Conservation (phyloP, 106 monocot species). For the Gastrodia elata region DNA sequence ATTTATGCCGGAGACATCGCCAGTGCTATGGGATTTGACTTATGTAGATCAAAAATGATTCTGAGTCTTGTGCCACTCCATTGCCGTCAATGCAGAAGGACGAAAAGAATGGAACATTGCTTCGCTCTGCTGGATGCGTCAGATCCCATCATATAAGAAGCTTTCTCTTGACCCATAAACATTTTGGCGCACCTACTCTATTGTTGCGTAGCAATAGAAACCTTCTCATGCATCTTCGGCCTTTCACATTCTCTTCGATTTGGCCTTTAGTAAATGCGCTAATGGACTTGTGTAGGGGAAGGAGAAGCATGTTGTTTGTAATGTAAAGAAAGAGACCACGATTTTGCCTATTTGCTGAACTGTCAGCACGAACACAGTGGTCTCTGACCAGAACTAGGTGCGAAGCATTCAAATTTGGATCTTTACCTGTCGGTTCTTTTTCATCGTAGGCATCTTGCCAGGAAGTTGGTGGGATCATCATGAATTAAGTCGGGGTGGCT, state of each 20-base stretch:
- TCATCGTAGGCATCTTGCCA: neutral
- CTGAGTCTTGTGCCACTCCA: neutral
- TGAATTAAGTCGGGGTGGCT: neutral
- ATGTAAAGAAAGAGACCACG: constrained; percentile 20
- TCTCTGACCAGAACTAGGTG: neutral
- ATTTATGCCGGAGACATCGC: no score
- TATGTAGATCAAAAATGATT: no score
- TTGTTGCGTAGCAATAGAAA: no score
- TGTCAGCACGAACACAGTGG: neutral
- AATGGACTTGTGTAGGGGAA: constrained; percentile 13
- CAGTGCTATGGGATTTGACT: no score
- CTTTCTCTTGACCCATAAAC: neutral
- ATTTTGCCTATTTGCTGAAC: constrained; percentile 11
- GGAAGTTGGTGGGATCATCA: neutral
- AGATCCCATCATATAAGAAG: neutral
- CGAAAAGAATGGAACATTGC: neutral
- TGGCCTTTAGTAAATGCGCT: constrained; percentile 11
- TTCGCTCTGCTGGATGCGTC: neutral
- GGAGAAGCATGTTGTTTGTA: constrained; percentile 16
- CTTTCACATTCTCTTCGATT: neutral
- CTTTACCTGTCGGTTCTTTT: no score
- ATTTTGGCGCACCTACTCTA: neutral
- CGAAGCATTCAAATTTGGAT: neutral
- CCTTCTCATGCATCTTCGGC: no score
- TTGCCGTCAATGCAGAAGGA: neutral